Evolutionary conservation across 1,139 yeast genomes (phyloP), one percentile per base, ranked within the genome.

Genomic region (Geotrichum candidum): DNA sequence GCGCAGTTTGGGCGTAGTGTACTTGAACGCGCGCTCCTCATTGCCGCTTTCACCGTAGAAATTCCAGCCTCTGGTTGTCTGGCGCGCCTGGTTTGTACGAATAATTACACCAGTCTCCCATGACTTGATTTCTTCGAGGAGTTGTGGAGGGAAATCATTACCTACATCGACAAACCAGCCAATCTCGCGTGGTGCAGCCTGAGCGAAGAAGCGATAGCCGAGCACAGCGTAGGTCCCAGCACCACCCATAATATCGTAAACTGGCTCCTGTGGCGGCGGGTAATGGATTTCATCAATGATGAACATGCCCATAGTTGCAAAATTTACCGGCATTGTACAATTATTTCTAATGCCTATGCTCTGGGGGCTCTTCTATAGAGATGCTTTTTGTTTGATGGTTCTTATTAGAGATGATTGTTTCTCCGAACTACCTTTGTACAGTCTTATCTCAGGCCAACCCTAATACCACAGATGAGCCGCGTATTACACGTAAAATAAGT

Each of bases 201-300:
- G 72, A 0, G 84, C 77, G 22, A 81, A 71, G 58, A 86, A 78
- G 27, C 95, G 76, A 0, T 90, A 86, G 0, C 97, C 97, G n/a
- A 87, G 77, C 1, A 86, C 83, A 1, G 92, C 91, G 72, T 83
- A 92, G 0, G 94, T 83, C 0, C 96, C 97, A 1, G 92, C 98
- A 0, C 98, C 98, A 0, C 97, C 98, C 53, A 90, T 79, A 9
- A 91, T 79, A 69, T 89, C 77, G 58, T 74, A 71, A 33, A 83
- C 82, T 23, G 33, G 54, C 50, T 33, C 35, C 22, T 23, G 31
- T 13, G 25, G 31, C 0, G 82, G 69, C 1, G 74, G 72, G 68
- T 83, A 86, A 61, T 83, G 85, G 68, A 91, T 90, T 66, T 90
- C 96, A 72, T 92, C 98, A n/a, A 92, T 82, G 68, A 92, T 90